Conservation (phyloP, 352 stramenopile genomes). For the Phytophthora meadii region DNA sequence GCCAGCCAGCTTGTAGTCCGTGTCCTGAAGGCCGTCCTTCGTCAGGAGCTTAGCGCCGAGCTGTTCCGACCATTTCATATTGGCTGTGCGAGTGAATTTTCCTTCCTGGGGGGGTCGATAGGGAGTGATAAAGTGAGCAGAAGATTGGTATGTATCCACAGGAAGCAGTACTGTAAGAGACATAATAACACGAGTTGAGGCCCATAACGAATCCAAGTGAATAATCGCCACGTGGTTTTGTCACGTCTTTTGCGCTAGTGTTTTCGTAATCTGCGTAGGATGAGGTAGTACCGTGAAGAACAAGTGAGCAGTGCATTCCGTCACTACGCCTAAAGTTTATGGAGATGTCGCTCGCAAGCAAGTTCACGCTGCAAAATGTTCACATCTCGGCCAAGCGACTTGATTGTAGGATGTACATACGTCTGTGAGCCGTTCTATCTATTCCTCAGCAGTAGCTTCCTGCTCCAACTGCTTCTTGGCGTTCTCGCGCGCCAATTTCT, state of each 20-base stretch:
- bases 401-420: constrained; percentile 18
- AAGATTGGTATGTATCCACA: not conserved
- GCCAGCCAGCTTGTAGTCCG: constrained; percentile 63
- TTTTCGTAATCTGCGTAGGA: constrained; percentile 28
- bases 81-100: not conserved
- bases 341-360: constrained; percentile 5
- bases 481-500: constrained; percentile 72
- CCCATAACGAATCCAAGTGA: constrained; percentile 11
- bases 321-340: constrained; percentile 11
- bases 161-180: constrained; percentile 13
- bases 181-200: constrained; percentile 24
- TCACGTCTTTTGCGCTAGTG: not conserved
- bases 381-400: constrained; percentile 9
- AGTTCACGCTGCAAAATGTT: not conserved
- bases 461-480: constrained; percentile 39
- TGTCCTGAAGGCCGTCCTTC: constrained; percentile 81
- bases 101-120: constrained; percentile 8
- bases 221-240: constrained; percentile 14
- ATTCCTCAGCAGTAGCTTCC: constrained; percentile 41
- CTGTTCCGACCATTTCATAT: constrained; percentile 64
- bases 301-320: constrained; percentile 18
- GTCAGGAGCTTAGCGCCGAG: constrained; percentile 74
- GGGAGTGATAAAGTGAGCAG: constrained; percentile 26
- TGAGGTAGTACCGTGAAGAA: constrained; percentile 23
- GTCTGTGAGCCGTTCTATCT: constrained; percentile 27